Percentiles rank a stretch among this genome's conserved stretches.
Conservation (phyloP, 129 eudicot species). For the Tanacetum coccineum region DNA sequence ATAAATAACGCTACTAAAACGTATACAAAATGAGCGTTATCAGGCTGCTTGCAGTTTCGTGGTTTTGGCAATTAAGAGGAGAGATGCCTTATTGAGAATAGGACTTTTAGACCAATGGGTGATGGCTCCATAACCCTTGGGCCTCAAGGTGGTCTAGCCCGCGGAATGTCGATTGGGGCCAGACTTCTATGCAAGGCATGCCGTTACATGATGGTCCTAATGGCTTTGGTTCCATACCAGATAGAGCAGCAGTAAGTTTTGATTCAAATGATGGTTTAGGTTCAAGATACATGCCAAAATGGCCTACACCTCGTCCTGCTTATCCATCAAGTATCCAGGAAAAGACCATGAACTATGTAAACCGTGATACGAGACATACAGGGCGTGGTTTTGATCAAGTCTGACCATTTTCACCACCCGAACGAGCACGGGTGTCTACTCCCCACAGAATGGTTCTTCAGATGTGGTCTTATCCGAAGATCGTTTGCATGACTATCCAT, state of each 20-base stretch:
- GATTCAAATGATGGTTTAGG: constrained; percentile 53
- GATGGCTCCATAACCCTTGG: constrained; percentile 74
- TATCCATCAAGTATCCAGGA: constrained; percentile 41
- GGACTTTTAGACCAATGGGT: constrained; percentile 59
- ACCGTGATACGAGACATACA: constrained; percentile 35
- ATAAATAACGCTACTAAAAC: too few relatives aligned
- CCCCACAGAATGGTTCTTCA: constrained; percentile 42
- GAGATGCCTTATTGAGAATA: constrained; percentile 52
- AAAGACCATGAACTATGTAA: constrained; percentile 29
- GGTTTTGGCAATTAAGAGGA: constrained; percentile 62
- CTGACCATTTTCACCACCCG: constrained; percentile 43
- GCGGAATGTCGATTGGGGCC: constrained; percentile 92
- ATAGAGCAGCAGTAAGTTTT: constrained; percentile 41
- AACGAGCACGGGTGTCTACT: constrained; percentile 26
- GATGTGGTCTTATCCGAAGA: constrained; percentile 66
- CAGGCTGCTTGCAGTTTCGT: constrained; percentile 63
- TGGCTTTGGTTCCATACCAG: constrained; percentile 49
- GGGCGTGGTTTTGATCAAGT: constrained; percentile 46
- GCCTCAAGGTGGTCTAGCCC: constrained; percentile 95
- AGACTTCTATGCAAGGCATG: constrained; percentile 33
- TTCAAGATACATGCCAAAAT: constrained; percentile 44
- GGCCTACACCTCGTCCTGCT: constrained; percentile 40
- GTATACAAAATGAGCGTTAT: too few relatives aligned
- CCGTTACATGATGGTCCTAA: constrained; percentile 42
- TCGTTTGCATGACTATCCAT: constrained; percentile 57